Evolutionary conservation across 1,284 basidiomycete genomes (phyloP).

Genomic region (Trametes pubescens): DNA sequence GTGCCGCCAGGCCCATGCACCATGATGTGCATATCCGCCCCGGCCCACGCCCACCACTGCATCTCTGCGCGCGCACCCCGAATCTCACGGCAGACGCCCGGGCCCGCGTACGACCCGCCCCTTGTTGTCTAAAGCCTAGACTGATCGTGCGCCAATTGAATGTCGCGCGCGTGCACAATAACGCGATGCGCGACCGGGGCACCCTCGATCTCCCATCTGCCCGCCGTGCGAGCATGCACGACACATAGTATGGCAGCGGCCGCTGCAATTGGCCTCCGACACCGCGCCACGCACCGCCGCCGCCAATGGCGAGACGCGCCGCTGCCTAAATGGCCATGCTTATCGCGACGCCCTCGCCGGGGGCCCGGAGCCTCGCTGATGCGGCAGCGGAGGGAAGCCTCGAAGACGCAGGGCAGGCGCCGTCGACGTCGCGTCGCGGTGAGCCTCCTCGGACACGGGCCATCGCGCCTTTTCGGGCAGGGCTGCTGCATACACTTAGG

Average conservation of each 20-base stretch:
- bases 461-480: slow-evolving; percentile 9
- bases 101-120: not conserved
- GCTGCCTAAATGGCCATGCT: not conserved
- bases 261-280: not conserved
- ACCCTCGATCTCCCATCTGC: not conserved
- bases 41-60: not conserved
- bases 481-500: not conserved
- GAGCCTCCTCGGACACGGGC: slow-evolving; percentile 11
- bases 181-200: not conserved
- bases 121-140: slow-evolving; percentile 3
- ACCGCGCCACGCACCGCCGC: too few relatives aligned
- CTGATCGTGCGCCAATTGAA: not conserved
- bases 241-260: slow-evolving; percentile 3
- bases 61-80: slow-evolving; percentile 5
- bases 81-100: slow-evolving; percentile 3
- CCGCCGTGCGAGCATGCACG: not conserved
- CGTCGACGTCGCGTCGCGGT: not conserved
- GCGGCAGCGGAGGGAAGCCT: not conserved
- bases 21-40: not conserved
- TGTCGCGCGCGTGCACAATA: slow-evolving; percentile 8
- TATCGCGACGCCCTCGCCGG: not conserved
- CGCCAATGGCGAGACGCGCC: not conserved
- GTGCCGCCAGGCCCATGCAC: not conserved
- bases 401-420: not conserved
- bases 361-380: not conserved